Conservation (phyloP, 2,329 filamentous ascomycete species). For the Aspergillus transmontanensis region DNA sequence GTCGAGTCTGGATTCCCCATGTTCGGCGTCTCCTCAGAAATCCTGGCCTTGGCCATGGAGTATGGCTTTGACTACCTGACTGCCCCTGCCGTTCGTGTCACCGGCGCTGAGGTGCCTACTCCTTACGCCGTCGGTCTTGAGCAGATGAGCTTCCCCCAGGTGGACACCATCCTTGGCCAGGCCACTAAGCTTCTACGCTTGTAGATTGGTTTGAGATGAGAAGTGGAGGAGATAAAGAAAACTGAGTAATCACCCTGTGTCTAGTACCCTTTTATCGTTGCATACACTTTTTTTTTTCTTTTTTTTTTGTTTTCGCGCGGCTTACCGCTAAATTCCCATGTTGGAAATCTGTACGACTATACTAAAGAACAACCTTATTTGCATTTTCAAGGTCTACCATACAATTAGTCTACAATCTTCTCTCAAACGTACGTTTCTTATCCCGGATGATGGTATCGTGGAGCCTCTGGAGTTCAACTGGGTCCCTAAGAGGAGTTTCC, state of each 20-base stretch:
- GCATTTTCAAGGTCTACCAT: slow-evolving; percentile 1
- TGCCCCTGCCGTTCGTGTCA: slow-evolving; percentile 89
- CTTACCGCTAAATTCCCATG: slow-evolving; percentile 7
- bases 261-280: slow-evolving; percentile 35
- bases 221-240: slow-evolving; percentile 18
- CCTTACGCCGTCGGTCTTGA: slow-evolving; percentile 92
- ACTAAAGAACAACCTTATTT: slow-evolving; percentile 21
- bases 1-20: slow-evolving; percentile 97
- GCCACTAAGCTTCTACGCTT: slow-evolving; percentile 85
- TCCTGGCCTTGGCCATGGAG: slow-evolving; percentile 93
- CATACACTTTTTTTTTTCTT: slow-evolving; percentile 6
- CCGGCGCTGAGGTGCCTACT: slow-evolving; percentile 94
- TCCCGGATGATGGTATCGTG: neutral
- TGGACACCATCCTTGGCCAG: slow-evolving; percentile 83
- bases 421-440: neutral
- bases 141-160: slow-evolving; percentile 92
- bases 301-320: neutral
- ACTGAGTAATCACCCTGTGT: slow-evolving; percentile 32
- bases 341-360: slow-evolving; percentile 28
- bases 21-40: slow-evolving; percentile 89
- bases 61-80: slow-evolving; percentile 98
- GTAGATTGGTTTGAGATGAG: slow-evolving; percentile 47
- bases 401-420: neutral
- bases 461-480: neutral
- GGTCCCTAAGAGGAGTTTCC: neutral